Evolutionary conservation across 2,329 filamentous ascomycete genomes (phyloP), one percentile per base, ranked within the genome.

Genomic region (Colletotrichum sp.): DNA sequence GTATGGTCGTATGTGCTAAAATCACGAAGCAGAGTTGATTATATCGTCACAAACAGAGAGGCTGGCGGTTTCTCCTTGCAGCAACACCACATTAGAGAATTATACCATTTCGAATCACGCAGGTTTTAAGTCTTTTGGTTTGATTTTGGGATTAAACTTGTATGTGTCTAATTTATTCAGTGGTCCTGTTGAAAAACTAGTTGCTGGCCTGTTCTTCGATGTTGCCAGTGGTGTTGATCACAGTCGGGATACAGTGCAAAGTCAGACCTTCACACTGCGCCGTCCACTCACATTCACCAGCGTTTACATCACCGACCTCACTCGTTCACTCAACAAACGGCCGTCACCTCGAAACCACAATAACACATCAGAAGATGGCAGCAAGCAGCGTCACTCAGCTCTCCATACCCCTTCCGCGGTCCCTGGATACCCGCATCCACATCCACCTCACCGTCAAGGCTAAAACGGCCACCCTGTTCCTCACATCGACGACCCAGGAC

Each of bases 361-460:
- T 12, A n/a, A 48, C 24, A 48, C 30, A 8, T 15, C 39, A 24
- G 22, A 72, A 68, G 26, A 77, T 67, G 71, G 79, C 24, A 79
- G 82, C 3, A 36, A 69, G 64, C 28, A 65, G n/a, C 28, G 30
- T 69, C 18, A 36, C 28, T 26, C 84, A 93, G 79, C 83, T 93
- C 13, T 92, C 92, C 2, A 86, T 93, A 28, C 90, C 91, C 8
- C 86, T 94, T 26, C 92, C 92, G 13, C 88, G 87, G 76, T 89
- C 92, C 2, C 83, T 91, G 22, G 91, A 93, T 80, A 91, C 92
- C 9, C 90, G 88, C 77, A 89, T 94, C 76, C 90, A 92, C 82
- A 81, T 93, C 44, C 90, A 90, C 59, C 83, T 94, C 65, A 91
- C 90, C 18, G 87, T 90, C 71, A 90, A 90, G 75, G 85, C 89